phyloP scores from a whole-genome alignment of 176 grass and related monocot species.

The Thinopyrum elongatum region DNA sequence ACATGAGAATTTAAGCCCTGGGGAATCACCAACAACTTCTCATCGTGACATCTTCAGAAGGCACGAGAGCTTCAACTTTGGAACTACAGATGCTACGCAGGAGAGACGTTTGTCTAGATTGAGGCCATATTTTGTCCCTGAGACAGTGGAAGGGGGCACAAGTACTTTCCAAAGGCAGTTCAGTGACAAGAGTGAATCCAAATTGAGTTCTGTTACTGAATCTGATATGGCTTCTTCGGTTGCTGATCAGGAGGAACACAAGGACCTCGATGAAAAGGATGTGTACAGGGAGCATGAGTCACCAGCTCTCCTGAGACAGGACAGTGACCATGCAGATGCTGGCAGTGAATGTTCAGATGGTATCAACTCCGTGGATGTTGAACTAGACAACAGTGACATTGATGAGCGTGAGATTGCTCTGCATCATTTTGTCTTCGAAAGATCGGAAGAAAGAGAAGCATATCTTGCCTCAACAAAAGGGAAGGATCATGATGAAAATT shows the following conservation, averaged over 20 bases:
- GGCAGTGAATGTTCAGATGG: conserved; percentile 77
- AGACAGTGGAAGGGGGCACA: conserved; percentile 41
- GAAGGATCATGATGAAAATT: conserved; percentile 41
- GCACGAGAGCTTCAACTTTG: conserved; percentile 80
- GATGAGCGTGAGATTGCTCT: conserved; percentile 59
- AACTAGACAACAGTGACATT: conserved; percentile 75
- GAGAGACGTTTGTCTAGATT: conserved; percentile 52
- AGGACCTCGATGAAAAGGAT: conserved; percentile 27
- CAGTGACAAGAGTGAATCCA: conserved; percentile 59
- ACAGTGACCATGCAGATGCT: conserved; percentile 51
- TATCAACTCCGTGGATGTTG: conserved; percentile 71
- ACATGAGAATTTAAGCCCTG: conserved; percentile 37
- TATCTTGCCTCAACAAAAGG: conserved; percentile 46
- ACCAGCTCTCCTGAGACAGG: conserved; percentile 29
- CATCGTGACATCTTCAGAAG: conserved; percentile 65
- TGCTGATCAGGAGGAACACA: conserved; percentile 48
- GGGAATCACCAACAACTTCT: conserved; percentile 35
- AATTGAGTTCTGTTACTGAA: conserved; percentile 56
- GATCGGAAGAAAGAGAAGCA: conserved; percentile 44
- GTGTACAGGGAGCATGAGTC: conserved; percentile 13
- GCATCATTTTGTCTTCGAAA: conserved; percentile 54
- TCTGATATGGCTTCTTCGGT: conserved; percentile 49
- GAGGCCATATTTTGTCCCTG: conserved; percentile 61
- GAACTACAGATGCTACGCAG: conserved; percentile 42
- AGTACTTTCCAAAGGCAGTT: conserved; percentile 62